A percentile compares a stretch with the other conserved stretches of the same genome.
phyloP scores from a whole-genome alignment of 805 yeast genomes.

The Myxozyma sirexii region DNA sequence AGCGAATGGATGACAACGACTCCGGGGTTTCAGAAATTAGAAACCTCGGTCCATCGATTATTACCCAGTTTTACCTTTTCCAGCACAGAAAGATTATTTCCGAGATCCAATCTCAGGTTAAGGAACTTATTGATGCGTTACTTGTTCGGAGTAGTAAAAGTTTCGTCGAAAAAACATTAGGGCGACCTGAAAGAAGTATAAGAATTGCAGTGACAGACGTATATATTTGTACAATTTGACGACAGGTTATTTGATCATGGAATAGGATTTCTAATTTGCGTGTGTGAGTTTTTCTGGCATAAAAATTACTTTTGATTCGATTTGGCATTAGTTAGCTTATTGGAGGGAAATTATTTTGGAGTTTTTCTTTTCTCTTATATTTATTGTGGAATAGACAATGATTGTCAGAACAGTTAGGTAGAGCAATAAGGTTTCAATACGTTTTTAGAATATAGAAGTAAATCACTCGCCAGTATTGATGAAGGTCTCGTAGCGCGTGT shows the following conservation, averaged over 20 bases:
- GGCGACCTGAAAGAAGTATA: neutral
- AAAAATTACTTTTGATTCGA: too few species aligned
- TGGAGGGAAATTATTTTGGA: too few species aligned
- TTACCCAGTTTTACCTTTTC: neutral
- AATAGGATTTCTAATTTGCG: neutral
- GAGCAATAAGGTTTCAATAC: too few species aligned
- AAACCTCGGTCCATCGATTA: neutral
- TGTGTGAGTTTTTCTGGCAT: neutral
- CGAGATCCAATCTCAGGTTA: too few species aligned
- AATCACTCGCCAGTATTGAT: conserved; percentile 22
- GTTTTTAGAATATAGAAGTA: too few species aligned
- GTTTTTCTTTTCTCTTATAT: too few species aligned
- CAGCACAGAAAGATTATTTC: too few species aligned
- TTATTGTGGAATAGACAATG: too few species aligned
- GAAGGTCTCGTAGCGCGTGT: conserved; percentile 15
- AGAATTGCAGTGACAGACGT: neutral
- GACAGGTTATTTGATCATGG: neutral
- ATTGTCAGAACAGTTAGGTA: too few species aligned
- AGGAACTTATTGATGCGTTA: too few species aligned
- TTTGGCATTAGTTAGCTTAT: too few species aligned
- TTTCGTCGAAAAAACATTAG: neutral
- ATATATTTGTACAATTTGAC: neutral
- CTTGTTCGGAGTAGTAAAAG: too few species aligned
- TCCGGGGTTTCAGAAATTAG: conserved; percentile 12
- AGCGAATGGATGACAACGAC: conserved; percentile 16